Base-by-base conservation (phyloP, 2,329 filamentous ascomycete species). In the Fusarium sterilihyphosum region DNA sequence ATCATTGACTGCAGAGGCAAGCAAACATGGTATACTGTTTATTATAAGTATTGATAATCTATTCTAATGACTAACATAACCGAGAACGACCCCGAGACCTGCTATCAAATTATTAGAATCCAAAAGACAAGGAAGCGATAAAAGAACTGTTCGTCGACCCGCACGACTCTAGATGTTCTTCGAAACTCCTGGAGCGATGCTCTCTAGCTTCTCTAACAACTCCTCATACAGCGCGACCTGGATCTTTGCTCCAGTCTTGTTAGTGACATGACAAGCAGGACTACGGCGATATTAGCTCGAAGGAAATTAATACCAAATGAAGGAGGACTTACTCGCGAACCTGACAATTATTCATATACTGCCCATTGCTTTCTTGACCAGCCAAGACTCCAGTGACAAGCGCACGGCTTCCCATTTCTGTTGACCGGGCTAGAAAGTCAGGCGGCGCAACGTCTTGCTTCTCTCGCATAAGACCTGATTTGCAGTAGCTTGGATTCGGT, bases 341-440 rank as follows among this genome's bases (percentile, higher is more conserved):
- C 12, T 80, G 71, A 44, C 81, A 83, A n/a, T 82, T 80, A 1
- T 73, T 77, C 60, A 83, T 69, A 40, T 81, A 83, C 33, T 82
- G 76, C 2, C 82, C 82, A 40, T 82, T 75, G 1, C 68, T 81
- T 44, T 83, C 83, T 2, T 59, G 35, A 0, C 81, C 81, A 3
- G 78, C 79, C 5, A 81, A 44, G 6, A 82, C 58, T 0, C 76
- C 82, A 44, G 79, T 56, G 0, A 83, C 79, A 4, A 84, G 72
- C 3, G 76, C 74, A 0, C 82, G 78, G 37, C 80, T 81, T 1
- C 87, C 88, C 56, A 84, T 83, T 73, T 89, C 88, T 0, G 84
- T 81, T 0, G 81, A 82, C 3, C 86, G 81, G 2, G 84, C 87
- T 17, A 87, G 35, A 17, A 85, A 65, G 4, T 66, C 69, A 3